Evolutionary conservation across 179 eudicot species (phyloP).

Genomic region (Spinacia oleracea): DNA sequence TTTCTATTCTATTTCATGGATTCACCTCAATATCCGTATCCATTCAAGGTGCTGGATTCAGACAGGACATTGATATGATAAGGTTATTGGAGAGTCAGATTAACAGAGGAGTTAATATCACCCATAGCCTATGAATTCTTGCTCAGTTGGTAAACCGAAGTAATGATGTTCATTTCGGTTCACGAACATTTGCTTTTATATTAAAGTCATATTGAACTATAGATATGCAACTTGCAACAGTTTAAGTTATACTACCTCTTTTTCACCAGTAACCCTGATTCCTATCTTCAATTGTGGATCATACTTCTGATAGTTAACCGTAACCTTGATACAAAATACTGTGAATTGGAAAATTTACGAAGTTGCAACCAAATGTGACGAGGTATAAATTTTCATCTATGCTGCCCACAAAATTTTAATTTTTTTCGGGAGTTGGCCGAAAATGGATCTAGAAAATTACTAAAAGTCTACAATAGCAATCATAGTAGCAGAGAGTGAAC

Average conservation of each 20-base stretch:
- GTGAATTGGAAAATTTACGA: too few species aligned
- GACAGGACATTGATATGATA: too few species aligned
- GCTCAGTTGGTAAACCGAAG: not conserved
- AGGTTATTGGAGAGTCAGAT: not conserved
- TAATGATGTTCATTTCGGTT: not conserved
- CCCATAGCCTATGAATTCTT: not conserved
- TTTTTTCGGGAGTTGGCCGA: not conserved
- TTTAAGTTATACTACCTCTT: not conserved
- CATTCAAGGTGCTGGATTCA: too few species aligned
- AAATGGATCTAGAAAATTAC: not conserved
- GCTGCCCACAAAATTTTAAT: too few species aligned
- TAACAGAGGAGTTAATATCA: not conserved
- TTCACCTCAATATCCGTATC: too few species aligned
- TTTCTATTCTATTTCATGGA: not conserved
- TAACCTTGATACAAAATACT: constrained; percentile 2
- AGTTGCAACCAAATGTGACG: too few species aligned
- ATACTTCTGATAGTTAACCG: not conserved
- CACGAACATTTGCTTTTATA: not conserved
- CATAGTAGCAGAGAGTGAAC: not conserved
- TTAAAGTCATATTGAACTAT: not conserved
- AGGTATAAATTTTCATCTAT: too few species aligned
- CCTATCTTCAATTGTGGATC: not conserved
- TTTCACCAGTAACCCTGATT: too few species aligned
- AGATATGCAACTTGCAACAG: not conserved
- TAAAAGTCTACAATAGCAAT: not conserved